Evolutionary conservation across 2,329 filamentous ascomycete genomes (phyloP).

Genomic region (Colletotrichum lindemuthianum): DNA sequence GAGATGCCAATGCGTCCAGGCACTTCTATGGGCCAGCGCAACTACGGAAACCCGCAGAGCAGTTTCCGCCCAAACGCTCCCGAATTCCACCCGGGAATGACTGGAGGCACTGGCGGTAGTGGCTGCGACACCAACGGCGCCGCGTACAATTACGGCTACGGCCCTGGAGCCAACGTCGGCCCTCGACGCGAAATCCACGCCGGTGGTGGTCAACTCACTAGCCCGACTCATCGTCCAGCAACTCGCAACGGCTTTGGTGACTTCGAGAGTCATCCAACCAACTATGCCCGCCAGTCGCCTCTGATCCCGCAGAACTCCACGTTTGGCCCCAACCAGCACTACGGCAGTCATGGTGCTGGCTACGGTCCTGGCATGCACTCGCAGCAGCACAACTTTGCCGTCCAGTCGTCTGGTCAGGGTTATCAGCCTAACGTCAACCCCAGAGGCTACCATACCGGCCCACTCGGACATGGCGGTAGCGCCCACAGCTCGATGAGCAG

Average conservation of each 20-base stretch:
- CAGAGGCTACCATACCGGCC: slow-evolving; percentile 10
- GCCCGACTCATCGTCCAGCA: slow-evolving; percentile 26
- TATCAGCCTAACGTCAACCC: slow-evolving; percentile 9
- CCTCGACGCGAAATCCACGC: slow-evolving; percentile 27
- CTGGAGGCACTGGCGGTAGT: slow-evolving; percentile 5
- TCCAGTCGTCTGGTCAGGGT: slow-evolving; percentile 9
- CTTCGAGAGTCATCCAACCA: slow-evolving; percentile 10
- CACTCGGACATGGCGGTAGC: slow-evolving; percentile 16
- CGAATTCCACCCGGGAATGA: slow-evolving; percentile 44
- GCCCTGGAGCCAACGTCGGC: slow-evolving; percentile 8
- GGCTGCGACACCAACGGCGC: slow-evolving; percentile 11
- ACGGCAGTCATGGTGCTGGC: slow-evolving; percentile 2
- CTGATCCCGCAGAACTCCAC: slow-evolving; percentile 4
- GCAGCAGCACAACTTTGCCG: slow-evolving; percentile 6
- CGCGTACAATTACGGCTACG: slow-evolving; percentile 22
- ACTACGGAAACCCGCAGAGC: slow-evolving; percentile 16
- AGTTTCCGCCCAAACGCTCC: slow-evolving; percentile 46
- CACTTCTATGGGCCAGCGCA: slow-evolving; percentile 30
- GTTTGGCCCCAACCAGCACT: neutral
- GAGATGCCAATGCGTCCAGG: slow-evolving; percentile 21
- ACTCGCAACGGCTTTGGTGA: slow-evolving; percentile 9
- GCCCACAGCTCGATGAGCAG: slow-evolving; percentile 8
- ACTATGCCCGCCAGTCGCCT: slow-evolving; percentile 9
- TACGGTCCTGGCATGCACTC: neutral
- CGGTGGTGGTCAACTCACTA: slow-evolving; percentile 14